Conservation (phyloP, 257 asterid species). For the Salvia miltiorrhiza region DNA sequence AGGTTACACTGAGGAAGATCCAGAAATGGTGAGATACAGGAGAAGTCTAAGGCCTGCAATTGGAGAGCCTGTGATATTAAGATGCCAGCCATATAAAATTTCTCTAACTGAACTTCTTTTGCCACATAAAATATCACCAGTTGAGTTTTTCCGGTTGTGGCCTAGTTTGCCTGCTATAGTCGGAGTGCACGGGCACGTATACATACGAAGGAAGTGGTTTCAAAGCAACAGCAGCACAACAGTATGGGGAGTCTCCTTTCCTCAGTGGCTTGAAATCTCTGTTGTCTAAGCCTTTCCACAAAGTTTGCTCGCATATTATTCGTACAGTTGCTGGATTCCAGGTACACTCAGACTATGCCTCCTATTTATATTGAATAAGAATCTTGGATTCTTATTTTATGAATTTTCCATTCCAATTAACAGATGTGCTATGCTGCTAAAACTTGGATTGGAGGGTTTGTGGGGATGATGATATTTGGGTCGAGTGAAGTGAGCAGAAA, state of each 20-base stretch:
- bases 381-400: too few species aligned
- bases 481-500: slow-evolving; percentile 98
- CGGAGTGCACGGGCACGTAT: slow-evolving; percentile 84
- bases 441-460: slow-evolving; percentile 92
- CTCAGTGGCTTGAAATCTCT: slow-evolving; percentile 81
- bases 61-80: slow-evolving; percentile 77
- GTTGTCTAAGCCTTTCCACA: slow-evolving; percentile 90
- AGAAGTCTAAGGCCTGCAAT: slow-evolving; percentile 54
- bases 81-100: slow-evolving; percentile 94
- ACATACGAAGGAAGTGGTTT: slow-evolving; percentile 97
- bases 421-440: slow-evolving; percentile 95
- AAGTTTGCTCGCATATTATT: slow-evolving; percentile 91
- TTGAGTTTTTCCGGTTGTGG: slow-evolving; percentile 92
- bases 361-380: too few species aligned
- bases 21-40: slow-evolving; percentile 61
- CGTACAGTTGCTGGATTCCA: slow-evolving; percentile 96
- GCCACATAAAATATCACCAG: slow-evolving; percentile 95
- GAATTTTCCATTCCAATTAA: neutral
- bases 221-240: slow-evolving; percentile 97
- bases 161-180: slow-evolving; percentile 92
- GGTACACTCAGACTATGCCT: slow-evolving; percentile 42
- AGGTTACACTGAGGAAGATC: slow-evolving; percentile 71
- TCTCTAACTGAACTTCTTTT: slow-evolving; percentile 88
- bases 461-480: slow-evolving; percentile 95
- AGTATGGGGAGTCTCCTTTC: slow-evolving; percentile 95